Evolutionary conservation across 805 yeast species (phyloP).

Genomic region (Sugiyamaella marilandica): DNA sequence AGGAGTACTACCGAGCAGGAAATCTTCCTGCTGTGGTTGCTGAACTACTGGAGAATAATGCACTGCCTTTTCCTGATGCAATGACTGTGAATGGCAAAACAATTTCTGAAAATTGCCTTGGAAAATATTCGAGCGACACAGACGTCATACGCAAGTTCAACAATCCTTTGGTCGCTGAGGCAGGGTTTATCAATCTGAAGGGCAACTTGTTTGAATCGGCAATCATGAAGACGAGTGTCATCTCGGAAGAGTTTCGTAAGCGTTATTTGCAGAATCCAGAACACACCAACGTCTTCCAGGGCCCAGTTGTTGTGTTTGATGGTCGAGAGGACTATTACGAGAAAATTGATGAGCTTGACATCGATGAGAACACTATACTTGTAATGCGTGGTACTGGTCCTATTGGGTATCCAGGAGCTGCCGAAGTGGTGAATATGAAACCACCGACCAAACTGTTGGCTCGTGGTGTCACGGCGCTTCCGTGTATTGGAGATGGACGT

Average conservation of each 20-base stretch:
- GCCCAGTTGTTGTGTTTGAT: slow-evolving; percentile 26
- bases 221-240: slow-evolving; percentile 29
- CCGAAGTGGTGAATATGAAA: slow-evolving; percentile 27
- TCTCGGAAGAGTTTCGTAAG: slow-evolving; percentile 22
- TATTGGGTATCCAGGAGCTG: slow-evolving; percentile 29
- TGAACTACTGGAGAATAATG: slow-evolving; percentile 18
- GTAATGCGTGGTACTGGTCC: slow-evolving; percentile 30
- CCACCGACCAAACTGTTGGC: slow-evolving; percentile 24
- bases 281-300: slow-evolving; percentile 28
- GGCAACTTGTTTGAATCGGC: slow-evolving; percentile 28
- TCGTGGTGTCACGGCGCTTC: slow-evolving; percentile 20
- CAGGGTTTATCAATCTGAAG: slow-evolving; percentile 27
- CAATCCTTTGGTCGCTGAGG: slow-evolving; percentile 17
- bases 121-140: slow-evolving; percentile 15
- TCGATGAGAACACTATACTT: slow-evolving; percentile 21
- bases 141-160: slow-evolving; percentile 19
- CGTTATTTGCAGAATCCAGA: slow-evolving; percentile 24
- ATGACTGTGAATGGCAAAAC: slow-evolving; percentile 94
- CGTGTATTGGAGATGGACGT: slow-evolving; percentile 29
- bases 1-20: slow-evolving; percentile 26
- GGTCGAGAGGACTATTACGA: slow-evolving; percentile 28
- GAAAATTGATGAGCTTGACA: slow-evolving; percentile 20
- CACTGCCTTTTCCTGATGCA: slow-evolving; percentile 36
- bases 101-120: slow-evolving; percentile 34
- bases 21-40: slow-evolving; percentile 24